Percentiles rank a stretch among this genome's conserved stretches.
phyloP scores from a whole-genome alignment of 495 filamentous ascomycete genomes.

The Xylaria scruposa region DNA sequence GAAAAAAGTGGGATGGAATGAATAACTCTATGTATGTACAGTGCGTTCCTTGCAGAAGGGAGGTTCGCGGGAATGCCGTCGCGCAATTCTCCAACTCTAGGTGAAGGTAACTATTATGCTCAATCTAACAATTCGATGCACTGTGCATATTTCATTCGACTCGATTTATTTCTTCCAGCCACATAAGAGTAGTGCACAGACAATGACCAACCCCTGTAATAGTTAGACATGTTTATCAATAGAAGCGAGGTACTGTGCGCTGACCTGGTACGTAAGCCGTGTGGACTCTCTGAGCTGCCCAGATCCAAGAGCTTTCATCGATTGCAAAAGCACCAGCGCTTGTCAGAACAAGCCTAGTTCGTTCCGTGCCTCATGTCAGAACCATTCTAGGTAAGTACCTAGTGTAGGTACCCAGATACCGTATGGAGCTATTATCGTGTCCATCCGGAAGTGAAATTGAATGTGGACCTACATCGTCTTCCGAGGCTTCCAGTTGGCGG shows the following conservation, averaged over 20 bases:
- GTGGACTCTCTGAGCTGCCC: neutral
- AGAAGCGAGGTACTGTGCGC: constrained; percentile 2
- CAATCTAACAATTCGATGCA: no score
- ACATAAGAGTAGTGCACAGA: constrained; percentile 9
- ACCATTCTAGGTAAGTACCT: neutral
- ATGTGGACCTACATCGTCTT: constrained; percentile 15
- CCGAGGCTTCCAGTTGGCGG: constrained; percentile 28
- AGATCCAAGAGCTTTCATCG: constrained; percentile 5
- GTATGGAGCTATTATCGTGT: constrained; percentile 18
- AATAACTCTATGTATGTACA: constrained; percentile 13
- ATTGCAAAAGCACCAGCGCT: constrained; percentile 8
- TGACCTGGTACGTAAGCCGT: neutral
- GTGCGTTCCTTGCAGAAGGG: constrained; percentile 3
- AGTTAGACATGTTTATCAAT: neutral
- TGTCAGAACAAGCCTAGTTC: neutral
- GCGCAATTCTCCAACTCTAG: constrained; percentile 11
- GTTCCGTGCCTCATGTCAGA: neutral
- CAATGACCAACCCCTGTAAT: neutral
- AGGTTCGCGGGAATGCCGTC: constrained; percentile 24
- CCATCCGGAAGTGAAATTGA: constrained; percentile 24
- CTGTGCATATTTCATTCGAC: no score
- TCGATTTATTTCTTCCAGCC: neutral
- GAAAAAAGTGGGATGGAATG: constrained; percentile 13
- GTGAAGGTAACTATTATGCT: no score
- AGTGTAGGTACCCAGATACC: constrained; percentile 11